Conservation (phyloP, 169 alveolate species). For the Babesia ovis region DNA sequence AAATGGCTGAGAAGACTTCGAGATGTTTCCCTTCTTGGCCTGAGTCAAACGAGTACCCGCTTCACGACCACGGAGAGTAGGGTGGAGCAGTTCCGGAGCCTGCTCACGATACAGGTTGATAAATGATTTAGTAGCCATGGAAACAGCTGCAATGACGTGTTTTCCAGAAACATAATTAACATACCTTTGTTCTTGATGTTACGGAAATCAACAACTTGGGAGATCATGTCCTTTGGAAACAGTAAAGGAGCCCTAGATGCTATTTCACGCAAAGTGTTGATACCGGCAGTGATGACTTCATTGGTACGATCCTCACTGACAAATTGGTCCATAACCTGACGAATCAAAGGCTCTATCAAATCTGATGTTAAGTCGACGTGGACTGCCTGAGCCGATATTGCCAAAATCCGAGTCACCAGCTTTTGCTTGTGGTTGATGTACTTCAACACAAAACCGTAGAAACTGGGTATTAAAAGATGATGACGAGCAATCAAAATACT, state of each 20-base stretch:
- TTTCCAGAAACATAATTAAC: background rate
- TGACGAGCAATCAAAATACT: conserved; percentile 46
- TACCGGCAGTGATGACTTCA: conserved; percentile 54
- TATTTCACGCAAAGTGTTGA: conserved; percentile 78
- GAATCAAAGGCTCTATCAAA: conserved; percentile 81
- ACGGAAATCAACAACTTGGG: conserved; percentile 77
- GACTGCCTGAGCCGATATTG: conserved; percentile 85
- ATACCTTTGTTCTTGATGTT: conserved; percentile 77
- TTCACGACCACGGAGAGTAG: conserved; percentile 75
- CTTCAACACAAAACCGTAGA: conserved; percentile 54
- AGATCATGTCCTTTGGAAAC: conserved; percentile 74
- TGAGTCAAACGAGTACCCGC: conserved; percentile 49
- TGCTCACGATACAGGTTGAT: conserved; percentile 84
- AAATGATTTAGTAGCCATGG: conserved; percentile 84
- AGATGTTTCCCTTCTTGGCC: conserved; percentile 15
- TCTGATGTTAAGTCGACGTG: conserved; percentile 86
- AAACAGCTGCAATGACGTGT: conserved; percentile 67
- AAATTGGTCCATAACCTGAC: conserved; percentile 33
- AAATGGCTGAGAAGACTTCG: background rate
- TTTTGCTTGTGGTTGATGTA: conserved; percentile 84
- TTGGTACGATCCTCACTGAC: conserved; percentile 56
- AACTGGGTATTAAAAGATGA: conserved; percentile 41
- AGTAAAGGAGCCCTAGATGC: conserved; percentile 83
- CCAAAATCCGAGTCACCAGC: conserved; percentile 82
- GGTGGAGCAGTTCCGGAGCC: conserved; percentile 79